Percentiles rank a stretch among this genome's conserved stretches.
Conservation (phyloP, 129 eudicot genomes). For the Centrapalus pauciflorus region DNA sequence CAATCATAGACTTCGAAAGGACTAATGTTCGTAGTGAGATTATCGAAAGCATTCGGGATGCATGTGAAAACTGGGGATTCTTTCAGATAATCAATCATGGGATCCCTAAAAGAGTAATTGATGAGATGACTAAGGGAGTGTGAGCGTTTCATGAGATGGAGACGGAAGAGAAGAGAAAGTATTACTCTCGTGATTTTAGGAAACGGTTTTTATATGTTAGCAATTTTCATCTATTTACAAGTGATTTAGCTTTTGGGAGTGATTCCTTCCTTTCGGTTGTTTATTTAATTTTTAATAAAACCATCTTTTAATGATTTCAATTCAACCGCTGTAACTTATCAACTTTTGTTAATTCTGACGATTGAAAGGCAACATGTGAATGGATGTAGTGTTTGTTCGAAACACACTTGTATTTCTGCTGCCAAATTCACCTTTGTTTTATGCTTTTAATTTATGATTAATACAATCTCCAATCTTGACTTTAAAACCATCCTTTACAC, state of each 20-base stretch:
- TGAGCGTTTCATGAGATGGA: conserved; percentile 33
- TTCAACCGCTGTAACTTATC: no score
- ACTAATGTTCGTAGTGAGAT: not conserved
- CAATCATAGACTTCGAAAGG: conserved; percentile 28
- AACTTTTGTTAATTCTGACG: no score
- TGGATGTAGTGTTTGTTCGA: no score
- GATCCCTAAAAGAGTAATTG: conserved; percentile 28
- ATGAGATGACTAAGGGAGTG: conserved; percentile 21
- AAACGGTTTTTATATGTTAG: conserved; percentile 8
- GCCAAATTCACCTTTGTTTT: no score
- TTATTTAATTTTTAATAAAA: not conserved
- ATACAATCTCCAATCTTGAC: no score
- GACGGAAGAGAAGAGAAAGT: conserved; percentile 24
- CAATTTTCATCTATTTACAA: conserved; percentile 7
- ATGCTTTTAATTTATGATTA: no score
- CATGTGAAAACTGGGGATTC: conserved; percentile 41
- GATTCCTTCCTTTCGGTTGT: conserved; percentile 5
- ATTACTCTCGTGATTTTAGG: conserved; percentile 27
- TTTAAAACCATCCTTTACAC: no score
- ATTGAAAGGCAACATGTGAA: no score
- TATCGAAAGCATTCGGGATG: conserved; percentile 13
- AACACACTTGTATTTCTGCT: no score
- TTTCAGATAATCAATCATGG: conserved; percentile 47
- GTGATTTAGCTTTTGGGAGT: conserved; percentile 18
- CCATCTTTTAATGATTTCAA: no score